Base-by-base conservation (phyloP, 345 rosid species). In the Stellera chamaejasme region DNA sequence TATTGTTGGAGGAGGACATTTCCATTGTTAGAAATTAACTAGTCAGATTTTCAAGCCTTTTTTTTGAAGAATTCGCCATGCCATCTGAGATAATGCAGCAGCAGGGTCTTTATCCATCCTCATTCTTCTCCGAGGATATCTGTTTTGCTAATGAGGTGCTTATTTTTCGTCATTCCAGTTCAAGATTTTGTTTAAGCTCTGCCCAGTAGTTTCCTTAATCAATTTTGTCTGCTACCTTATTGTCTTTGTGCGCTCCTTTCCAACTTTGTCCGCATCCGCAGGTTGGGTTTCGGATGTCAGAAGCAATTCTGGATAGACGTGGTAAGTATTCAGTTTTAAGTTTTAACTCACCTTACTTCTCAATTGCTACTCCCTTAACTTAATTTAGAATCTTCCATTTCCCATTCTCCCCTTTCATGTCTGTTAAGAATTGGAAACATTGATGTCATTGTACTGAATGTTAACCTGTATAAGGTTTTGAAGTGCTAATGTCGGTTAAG, bases 211-310 rank as follows among this genome's bases (percentile, higher is more conserved):
- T 42, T 28, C 14, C 39, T 27, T 32, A 8, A 19, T 45, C 13
- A 39, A 41, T 52, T 13, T 45, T 6, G 3, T 50, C 27, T 50
- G 28, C 23, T 50, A 13, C 13, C 39, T 32, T 32, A 32, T 5
- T 32, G 39, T 32, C 39, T 32, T 32, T 32, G 39, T 32, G 39
- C 3, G 28, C 48, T 26, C 65, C 23, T 11, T 50, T 14, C 12
- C 43, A 9, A 51, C 49, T 14, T 41, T 41, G 28, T 47, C 45
- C 39, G 48, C 63, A 45, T 70, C 45, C 55, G 61, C 76, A 72
- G 63, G 69, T 77, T 13, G 79, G 79, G 36, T 73, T 73, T 58
- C 75, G 79, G 79, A 81, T 67, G 65, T 62, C 71, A 13, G 73
- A 77, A 50, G 39, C 65, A 23, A 12, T 60, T 59, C 64, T 67